Evolutionary conservation across 345 rosid genomes (phyloP).

Genomic region (Arabidopsis arenosa): DNA sequence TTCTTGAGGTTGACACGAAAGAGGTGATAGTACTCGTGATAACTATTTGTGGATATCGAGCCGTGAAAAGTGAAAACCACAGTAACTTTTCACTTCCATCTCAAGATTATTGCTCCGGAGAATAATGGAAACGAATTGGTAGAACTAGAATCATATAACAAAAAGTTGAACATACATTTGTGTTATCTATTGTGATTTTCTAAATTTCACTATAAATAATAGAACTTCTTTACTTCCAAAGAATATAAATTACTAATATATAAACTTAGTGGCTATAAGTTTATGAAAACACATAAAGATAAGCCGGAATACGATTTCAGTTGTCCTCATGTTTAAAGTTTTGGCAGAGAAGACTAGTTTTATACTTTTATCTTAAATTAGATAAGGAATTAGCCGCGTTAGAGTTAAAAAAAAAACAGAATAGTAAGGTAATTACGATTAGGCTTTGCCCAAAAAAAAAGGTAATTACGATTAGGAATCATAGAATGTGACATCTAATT

Average conservation of each 20-base stretch:
- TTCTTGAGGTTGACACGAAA: slow-evolving; percentile 23
- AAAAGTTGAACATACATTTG: background rate
- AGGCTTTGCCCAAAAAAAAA: too few relatives aligned
- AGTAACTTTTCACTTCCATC: slow-evolving; percentile 36
- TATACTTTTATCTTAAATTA: too few relatives aligned
- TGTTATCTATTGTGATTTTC: background rate
- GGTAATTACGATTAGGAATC: slow-evolving; percentile 14
- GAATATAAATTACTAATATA: background rate
- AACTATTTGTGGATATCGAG: slow-evolving; percentile 17
- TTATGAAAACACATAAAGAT: background rate
- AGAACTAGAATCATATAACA: background rate
- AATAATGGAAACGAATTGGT: background rate
- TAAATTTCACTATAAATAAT: background rate
- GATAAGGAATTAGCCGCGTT: background rate
- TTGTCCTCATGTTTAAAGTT: background rate
- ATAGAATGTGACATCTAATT: slow-evolving; percentile 13
- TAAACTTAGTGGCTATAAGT: background rate
- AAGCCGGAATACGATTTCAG: background rate
- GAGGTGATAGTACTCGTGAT: slow-evolving; percentile 39
- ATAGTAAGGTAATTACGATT: slow-evolving; percentile 10
- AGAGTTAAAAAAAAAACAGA: background rate
- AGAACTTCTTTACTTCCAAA: background rate
- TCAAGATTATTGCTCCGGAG: background rate
- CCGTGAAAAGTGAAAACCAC: slow-evolving; percentile 33
- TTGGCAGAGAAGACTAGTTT: background rate